Base-by-base conservation (phyloP, 495 filamentous ascomycete species). In the Penicillium soppii region DNA sequence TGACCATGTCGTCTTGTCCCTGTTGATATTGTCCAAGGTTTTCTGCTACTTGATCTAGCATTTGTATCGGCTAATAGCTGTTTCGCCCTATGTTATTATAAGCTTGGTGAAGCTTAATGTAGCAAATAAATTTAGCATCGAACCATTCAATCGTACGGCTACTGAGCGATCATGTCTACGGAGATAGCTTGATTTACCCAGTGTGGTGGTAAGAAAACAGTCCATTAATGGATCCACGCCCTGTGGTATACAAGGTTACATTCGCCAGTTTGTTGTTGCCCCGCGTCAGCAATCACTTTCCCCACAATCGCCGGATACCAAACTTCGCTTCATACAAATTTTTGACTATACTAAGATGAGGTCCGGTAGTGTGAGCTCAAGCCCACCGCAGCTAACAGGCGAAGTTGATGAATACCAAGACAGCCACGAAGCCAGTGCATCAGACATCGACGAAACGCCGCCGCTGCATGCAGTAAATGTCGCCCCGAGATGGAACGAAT, bases 401-500 rank as follows among this genome's bases (percentile, higher is more conserved):
- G 29, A 46, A 25, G 1, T 7, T 47, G 10, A 12, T 8, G 15
- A 20, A 25, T 29, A 27, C 16, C 45, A 26, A 30, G 30, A 33
- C 22, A 20, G 27, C 5, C 30, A 19, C 7, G 45, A 26, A 23
- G 21, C n/a, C 3, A 37, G 30, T 1, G 15, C 41, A 19, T 38
- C 45, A 3, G 36, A 47, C 7, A 33, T 13, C 17, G 51, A 53
- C 19, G 50, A 53, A 5, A 46, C 21, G 13, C 37, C 56, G 10
- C 58, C 54, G 26, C 48, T 43, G 27, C 54, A 61, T 33, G 58
- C 58, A 8, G 54, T 57, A 13, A 54, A 53, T 33, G 45, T 52
- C 20, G 41, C 54, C 5, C 54, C 43, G 7, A 36, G 54, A 56
- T 65, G 61, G 61, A 65, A 65, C 30, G 55, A 61, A 15, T 59